Evolutionary conservation across 2,329 filamentous ascomycete genomes (phyloP).

Genomic region (Trichoderma semiorbis): DNA sequence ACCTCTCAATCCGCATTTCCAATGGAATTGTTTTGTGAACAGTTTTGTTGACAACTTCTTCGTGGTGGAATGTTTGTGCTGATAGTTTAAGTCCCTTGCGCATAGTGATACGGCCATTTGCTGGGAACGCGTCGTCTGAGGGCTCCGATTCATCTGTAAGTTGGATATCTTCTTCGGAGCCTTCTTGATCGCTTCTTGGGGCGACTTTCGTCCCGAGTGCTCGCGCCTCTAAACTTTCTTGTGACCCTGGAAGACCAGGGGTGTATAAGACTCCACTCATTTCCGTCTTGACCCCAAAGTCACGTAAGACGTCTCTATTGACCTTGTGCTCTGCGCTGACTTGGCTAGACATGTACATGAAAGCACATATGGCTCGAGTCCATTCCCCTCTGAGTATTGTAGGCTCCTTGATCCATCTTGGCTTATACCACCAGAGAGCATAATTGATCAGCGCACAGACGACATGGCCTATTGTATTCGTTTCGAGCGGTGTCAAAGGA

Average conservation of each 20-base stretch:
- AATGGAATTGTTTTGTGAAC: not conserved
- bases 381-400: slow-evolving; percentile 15
- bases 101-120: not conserved
- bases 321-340: slow-evolving; percentile 12
- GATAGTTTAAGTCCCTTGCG: not conserved
- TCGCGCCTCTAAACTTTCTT: not conserved
- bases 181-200: not conserved
- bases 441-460: slow-evolving; percentile 34
- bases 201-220: not conserved
- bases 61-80: not conserved
- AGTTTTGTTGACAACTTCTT: not conserved
- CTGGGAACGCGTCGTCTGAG: not conserved
- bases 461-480: slow-evolving; percentile 34
- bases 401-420: slow-evolving; percentile 21
- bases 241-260: not conserved
- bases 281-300: slow-evolving; percentile 17
- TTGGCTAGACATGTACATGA: slow-evolving; percentile 19
- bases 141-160: not conserved
- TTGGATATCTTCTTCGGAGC: not conserved
- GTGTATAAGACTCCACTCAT: not conserved
- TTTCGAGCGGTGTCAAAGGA: slow-evolving; percentile 35
- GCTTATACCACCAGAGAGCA: slow-evolving; percentile 34
- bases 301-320: slow-evolving; percentile 11
- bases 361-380: slow-evolving; percentile 8
- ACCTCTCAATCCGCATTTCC: not conserved